phyloP scores from a whole-genome alignment of 345 rosid species.

The Clausena lansium region DNA sequence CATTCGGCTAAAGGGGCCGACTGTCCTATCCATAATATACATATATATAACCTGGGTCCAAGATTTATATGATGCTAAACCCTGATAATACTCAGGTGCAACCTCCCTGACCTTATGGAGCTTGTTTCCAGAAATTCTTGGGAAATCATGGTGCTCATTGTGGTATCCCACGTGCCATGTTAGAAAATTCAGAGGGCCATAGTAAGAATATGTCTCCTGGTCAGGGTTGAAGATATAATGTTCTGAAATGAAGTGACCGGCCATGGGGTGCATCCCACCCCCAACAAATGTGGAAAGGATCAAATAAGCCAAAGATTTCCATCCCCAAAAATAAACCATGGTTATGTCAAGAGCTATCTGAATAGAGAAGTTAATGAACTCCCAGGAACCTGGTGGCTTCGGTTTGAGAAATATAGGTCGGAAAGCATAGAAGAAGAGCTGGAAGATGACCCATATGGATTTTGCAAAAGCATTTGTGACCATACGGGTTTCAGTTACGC shows the following conservation, averaged over 20 bases:
- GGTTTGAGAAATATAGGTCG: constrained; percentile 81
- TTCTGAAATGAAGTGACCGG: constrained; percentile 88
- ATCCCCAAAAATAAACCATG: constrained; percentile 60
- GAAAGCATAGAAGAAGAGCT: constrained; percentile 88
- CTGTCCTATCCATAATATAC: constrained; percentile 65
- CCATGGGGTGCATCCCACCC: constrained; percentile 93
- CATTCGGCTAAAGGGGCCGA: constrained; percentile 82
- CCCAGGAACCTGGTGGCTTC: constrained; percentile 85
- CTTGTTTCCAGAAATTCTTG: constrained; percentile 78
- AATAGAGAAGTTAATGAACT: constrained; percentile 52
- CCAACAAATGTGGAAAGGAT: constrained; percentile 89
- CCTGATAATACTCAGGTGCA: constrained; percentile 74
- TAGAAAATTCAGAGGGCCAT: constrained; percentile 75
- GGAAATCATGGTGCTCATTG: constrained; percentile 94
- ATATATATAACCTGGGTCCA: constrained; percentile 92
- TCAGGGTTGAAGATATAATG: constrained; percentile 77
- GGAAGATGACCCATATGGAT: constrained; percentile 72
- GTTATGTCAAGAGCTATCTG: constrained; percentile 57
- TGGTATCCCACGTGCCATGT: constrained; percentile 89
- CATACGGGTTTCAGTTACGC: constrained; percentile 54
- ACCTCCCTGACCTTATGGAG: constrained; percentile 82
- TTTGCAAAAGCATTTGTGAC: constrained; percentile 57
- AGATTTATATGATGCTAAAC: constrained; percentile 56
- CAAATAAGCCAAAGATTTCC: constrained; percentile 69
- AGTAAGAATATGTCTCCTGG: constrained; percentile 89